Base-by-base conservation (phyloP, 768 basidiomycete genomes). In the Pleurotus djamor region DNA sequence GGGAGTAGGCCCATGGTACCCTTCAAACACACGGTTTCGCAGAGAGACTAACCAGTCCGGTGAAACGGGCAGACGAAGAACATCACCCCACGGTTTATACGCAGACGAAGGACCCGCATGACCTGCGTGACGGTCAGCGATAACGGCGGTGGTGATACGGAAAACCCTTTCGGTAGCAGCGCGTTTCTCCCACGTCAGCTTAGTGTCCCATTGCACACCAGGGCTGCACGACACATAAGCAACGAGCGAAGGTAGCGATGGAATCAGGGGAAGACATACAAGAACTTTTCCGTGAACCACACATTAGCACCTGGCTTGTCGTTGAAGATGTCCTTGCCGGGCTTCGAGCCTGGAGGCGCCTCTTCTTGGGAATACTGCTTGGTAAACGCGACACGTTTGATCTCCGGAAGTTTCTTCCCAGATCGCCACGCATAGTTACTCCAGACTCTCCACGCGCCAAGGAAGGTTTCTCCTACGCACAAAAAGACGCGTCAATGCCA, bases 241-340 rank as follows among this genome's bases (percentile, higher is more conserved):
- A n/a, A 41, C 38, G 10, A n/a, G 38, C 10, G 38, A 9, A 41
- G 38, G n/a, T 10, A 41, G 21, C 21, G 21, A 9, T 41, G 1
- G 38, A 41, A 41, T 41, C n/a, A 41, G 1, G 38, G 10, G 16
- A 36, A 28, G 6, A 17, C 51, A 7, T 28, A 52, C 51, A 52
- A 52, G 36, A 52, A 52, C 6, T 28, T 52, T 52, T 52, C 51
- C 37, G 51, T 52, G 7, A 52, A 52, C 51, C 51, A 52, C n/a
- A 52, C 37, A n/a, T 52, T 52, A 16, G 51, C 51, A 36, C 51
- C 51, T 6, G 51, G 51, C 36, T 52, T 52, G 17, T 52, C 51
- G 37, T 52, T 52, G 51, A 52, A 52, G 32, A 52, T 52, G 13
- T 52, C 51, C 13, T 52, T 52, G 14, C 51, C 51, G 16, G 51